phyloP scores from a whole-genome alignment of 192 early-diverging fungal genomes.

The Allomyces macrogynus region DNA sequence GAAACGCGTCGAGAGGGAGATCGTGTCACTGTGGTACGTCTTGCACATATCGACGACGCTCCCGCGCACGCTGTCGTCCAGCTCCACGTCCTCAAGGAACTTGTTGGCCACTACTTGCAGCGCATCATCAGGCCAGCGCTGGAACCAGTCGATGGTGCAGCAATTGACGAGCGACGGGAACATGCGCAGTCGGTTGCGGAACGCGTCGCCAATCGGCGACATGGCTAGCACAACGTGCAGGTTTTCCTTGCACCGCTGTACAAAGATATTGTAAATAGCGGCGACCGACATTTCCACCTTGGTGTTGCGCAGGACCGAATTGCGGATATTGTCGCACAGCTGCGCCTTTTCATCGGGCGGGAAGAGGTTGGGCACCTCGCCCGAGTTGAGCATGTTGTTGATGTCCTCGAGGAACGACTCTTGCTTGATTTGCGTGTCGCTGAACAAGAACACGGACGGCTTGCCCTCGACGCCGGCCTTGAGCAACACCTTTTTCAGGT shows the following conservation, averaged over 20 bases:
- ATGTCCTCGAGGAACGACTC: constrained; percentile 95
- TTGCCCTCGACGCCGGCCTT: constrained; percentile 91
- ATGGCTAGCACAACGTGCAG: constrained; percentile 99
- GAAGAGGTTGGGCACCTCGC: constrained; percentile 94
- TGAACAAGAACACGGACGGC: constrained; percentile 91
- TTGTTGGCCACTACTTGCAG: constrained; percentile 95
- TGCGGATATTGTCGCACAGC: constrained; percentile 81
- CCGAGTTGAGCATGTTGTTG: constrained; percentile 96
- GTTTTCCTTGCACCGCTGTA: constrained; percentile 82
- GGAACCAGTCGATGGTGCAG: constrained; percentile 99
- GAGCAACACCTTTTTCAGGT: constrained; percentile 70
- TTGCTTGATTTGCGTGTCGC: constrained; percentile 92
- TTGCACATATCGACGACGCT: constrained; percentile 79
- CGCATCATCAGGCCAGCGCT: constrained; percentile 94
- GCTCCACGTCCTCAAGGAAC: constrained; percentile 73
- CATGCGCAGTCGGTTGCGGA: constrained; percentile 79
- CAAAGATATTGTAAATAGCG: constrained; percentile 97
- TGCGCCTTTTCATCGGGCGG: constrained; percentile 92
- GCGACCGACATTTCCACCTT: constrained; percentile 78
- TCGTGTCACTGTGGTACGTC: constrained; percentile 72
- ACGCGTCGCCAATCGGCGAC: constrained; percentile 87
- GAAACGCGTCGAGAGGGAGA: constrained; percentile 63
- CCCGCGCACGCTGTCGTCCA: constrained; percentile 67
- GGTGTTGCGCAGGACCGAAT: constrained; percentile 81
- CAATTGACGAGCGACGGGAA: constrained; percentile 99